Evolutionary conservation across 495 filamentous ascomycete species (phyloP), one percentile per base, ranked within the genome.

Genomic region (Penicillium cinerascens): DNA sequence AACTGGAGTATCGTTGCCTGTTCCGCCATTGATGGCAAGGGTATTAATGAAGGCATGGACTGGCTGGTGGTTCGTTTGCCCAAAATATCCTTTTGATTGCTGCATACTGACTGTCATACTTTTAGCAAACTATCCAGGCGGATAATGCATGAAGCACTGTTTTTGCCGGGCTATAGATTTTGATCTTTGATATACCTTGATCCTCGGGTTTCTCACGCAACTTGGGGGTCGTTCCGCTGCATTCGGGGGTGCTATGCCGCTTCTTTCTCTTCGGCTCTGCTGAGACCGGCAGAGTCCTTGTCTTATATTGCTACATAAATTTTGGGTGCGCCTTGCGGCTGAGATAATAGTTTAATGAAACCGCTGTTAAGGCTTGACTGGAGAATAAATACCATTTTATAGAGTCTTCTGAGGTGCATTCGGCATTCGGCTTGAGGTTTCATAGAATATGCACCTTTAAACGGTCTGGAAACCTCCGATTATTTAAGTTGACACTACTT

Each of bases 1-100:
- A 98, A 97, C 78, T 98, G 93, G 93, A 97, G 90, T 65, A 97
- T 98, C 65, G 89, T 97, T 59, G 92, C 91, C 18, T 98, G 93
- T 71, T 92, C 87, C 63, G 95, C 95, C 22, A 91, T 98, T 49
- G 93, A 96, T 63, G 93, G 93, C 25, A 88, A 88, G 54, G 93
- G 93, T 61, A 85, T 98, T 22, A 86, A 83, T 49, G 93, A 98
- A 67, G 93, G 93, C 43, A 98, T 98, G 93, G 92, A 98, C 74
- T 98, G 93, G 93, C 72, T 98, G 65, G 91, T 93, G 81, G 92
- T 96, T 73, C 77, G 90, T 85, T 45, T 23, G 26, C 25, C 13
- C 21, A 9, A 15, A 4, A 15, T 9, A 7, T 37, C 7, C 40
- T 10, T 25, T n/a, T 36, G 6, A 37, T n/a, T 3, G 26, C 17